Base-by-base conservation (phyloP, 805 yeast genomes). In the Sungouiozyma ichnusensis region DNA sequence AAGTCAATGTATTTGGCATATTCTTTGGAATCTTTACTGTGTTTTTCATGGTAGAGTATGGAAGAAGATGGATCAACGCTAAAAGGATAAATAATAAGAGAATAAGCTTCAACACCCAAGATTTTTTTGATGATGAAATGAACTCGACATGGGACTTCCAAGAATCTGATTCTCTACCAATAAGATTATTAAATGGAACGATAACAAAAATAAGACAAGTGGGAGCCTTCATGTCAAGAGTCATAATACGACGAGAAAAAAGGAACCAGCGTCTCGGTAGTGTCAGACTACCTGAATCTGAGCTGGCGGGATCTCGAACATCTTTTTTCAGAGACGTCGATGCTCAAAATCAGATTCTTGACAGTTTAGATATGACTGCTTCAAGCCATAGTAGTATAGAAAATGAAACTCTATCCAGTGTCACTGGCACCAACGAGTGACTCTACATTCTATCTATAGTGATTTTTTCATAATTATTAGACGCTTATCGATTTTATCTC, bases 1-100 rank as follows among this genome's bases (percentile, higher is more conserved):
- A 81, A 45, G 61, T 74, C 42, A 79, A 80, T 15, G 77, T 80
- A 3, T 70, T 81, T 40, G 76, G 84, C 67, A 77, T 82, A 38
- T 79, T 82, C 48, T 46, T 76, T 15, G 64, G 76, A 35, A 79
- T 81, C 40, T 60, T 65, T n/a, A 48, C 57, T 44, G 53, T 63
- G 44, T 64, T 70, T 57, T 43, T 67, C 59, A 27, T 58, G 47
- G 53, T 61, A 49, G 53, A 74, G 63, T 35, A 64, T 54, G 54
- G 66, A 50, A 43, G 67, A 61, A 24, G 76, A 67, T 47, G 50
- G 48, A 44, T 53, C 37, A 53, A 51, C 38, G 47, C 48, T 6
- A 24, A 24, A 11, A 24, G 29, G 29, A 24, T 11, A 6, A 24
- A 11, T 8, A 24, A 24, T 11, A 24, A 24, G 29, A 24, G 29